Evolutionary conservation across 768 basidiomycete species (phyloP), one percentile per base, ranked within the genome.

Genomic region (Kwoniella mangroviensis): DNA sequence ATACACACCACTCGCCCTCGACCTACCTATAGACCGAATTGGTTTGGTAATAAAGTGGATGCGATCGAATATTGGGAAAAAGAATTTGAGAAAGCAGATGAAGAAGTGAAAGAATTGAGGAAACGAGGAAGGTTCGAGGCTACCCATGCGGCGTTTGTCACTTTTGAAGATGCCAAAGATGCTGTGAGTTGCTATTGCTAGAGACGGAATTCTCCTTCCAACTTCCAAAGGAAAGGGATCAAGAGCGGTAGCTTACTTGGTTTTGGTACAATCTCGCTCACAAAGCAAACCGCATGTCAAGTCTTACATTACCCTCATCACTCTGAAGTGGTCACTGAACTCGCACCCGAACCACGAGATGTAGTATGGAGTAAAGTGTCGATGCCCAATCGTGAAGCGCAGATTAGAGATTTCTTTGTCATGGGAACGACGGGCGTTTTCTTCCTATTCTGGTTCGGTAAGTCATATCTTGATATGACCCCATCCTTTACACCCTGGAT

Each of bases 281-380:
- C 51, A 19, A 56, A 78, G 82, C 95, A 99, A 91, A 90, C 92
- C 53, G 95, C 93, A 1, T 86, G 91, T 6, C 95, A 98, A 82
- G 87, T 89, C 1, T 91, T 91, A 0, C 91, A 94, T 76, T 87
- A 90, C 0, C 87, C 91, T 0, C 86, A 86, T 63, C 90, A 90
- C 17, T 86, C 86, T 63, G 87, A 89, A 81, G 87, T 88, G 62
- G 86, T 86, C 41, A 95, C 92, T 12, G 87, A 85, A 68, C 87
- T 88, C 21, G 94, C 96, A 0, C 96, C 96, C 0, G 95, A 98
- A 80, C 95, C 96, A 11, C 88, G 96, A 58, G 96, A 98, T 81
- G 92, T 98, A 66, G 89, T 98, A 21, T 99, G 97, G 97, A 86
- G 90, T 40, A 94, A 94, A 74, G 91, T 98, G 85, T 86, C 89